Conservation (phyloP, 2,329 filamentous ascomycete genomes). For the Tolypocladium ophioglossoides region DNA sequence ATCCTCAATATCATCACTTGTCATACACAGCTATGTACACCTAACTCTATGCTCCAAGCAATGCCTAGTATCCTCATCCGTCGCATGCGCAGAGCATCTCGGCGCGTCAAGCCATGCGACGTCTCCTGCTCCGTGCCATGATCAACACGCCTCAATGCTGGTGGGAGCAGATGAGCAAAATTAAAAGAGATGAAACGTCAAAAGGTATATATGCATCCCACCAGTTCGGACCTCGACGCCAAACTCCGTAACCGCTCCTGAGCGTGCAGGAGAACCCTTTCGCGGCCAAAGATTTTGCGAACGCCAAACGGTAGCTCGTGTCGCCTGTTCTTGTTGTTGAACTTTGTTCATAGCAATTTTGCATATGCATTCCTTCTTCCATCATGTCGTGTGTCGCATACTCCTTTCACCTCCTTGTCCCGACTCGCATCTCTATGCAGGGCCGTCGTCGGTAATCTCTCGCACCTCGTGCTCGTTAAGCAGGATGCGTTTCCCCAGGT, state of each 20-base stretch:
- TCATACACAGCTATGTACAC: not conserved
- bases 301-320: not conserved
- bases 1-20: not conserved
- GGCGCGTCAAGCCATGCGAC: too few relatives aligned
- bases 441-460: conserved; percentile 36
- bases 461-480: conserved; percentile 47
- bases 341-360: conserved; percentile 2
- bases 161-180: not conserved
- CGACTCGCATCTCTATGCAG: not conserved
- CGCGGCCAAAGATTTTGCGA: not conserved
- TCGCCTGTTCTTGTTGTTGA: not conserved
- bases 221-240: not conserved
- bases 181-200: not conserved
- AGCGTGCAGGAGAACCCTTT: not conserved
- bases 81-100: not conserved
- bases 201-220: not conserved
- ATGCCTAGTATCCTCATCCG: not conserved
- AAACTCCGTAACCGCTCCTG: not conserved
- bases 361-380: conserved; percentile 5
- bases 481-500: conserved; percentile 71
- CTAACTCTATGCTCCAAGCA: not conserved
- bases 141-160: not conserved
- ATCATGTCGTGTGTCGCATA: not conserved
- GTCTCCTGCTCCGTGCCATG: not conserved
- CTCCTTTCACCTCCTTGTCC: not conserved